Evolutionary conservation across 805 yeast species (phyloP).

Genomic region (Myxozyma nipponensis): DNA sequence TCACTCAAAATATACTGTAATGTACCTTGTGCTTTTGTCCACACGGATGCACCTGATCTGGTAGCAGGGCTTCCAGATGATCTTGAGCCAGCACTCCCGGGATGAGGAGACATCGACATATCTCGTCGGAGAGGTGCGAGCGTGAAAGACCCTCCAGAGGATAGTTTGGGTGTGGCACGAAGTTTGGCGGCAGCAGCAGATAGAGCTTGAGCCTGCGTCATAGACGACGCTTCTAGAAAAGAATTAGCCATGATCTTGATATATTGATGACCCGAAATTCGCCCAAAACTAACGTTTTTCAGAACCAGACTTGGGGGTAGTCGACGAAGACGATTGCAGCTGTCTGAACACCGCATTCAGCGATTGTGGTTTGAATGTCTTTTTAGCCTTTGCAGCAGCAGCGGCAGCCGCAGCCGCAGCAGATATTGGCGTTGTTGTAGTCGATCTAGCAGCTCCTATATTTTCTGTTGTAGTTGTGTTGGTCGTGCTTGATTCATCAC

Average conservation of each 20-base stretch:
- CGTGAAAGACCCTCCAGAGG: slow-evolving; percentile 20
- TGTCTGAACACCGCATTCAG: slow-evolving; percentile 36
- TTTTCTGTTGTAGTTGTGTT: background rate
- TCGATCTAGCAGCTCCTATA: background rate
- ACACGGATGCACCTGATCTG: slow-evolving; percentile 10
- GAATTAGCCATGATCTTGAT: too few relatives aligned
- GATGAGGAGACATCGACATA: slow-evolving; percentile 23
- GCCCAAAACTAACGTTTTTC: too few relatives aligned
- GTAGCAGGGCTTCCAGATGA: slow-evolving; percentile 7
- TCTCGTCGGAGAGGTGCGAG: slow-evolving; percentile 26
- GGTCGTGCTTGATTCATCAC: background rate
- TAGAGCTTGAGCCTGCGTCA: slow-evolving; percentile 4
- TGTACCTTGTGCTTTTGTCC: slow-evolving; percentile 20
- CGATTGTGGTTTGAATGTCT: slow-evolving; percentile 39
- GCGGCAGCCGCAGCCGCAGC: background rate
- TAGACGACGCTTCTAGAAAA: background rate
- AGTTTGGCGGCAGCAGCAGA: slow-evolving; percentile 12
- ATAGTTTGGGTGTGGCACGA: slow-evolving; percentile 16
- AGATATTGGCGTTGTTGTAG: slow-evolving; percentile 4
- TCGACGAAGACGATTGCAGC: slow-evolving; percentile 18
- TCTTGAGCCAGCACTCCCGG: slow-evolving; percentile 16
- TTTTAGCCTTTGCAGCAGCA: slow-evolving; percentile 26
- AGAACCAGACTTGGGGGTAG: slow-evolving; percentile 6
- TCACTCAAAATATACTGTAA: background rate
- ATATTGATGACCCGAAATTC: too few relatives aligned